Conservation (phyloP, 495 filamentous ascomycete genomes). For the Pseudoneurospora amorphoporcata region DNA sequence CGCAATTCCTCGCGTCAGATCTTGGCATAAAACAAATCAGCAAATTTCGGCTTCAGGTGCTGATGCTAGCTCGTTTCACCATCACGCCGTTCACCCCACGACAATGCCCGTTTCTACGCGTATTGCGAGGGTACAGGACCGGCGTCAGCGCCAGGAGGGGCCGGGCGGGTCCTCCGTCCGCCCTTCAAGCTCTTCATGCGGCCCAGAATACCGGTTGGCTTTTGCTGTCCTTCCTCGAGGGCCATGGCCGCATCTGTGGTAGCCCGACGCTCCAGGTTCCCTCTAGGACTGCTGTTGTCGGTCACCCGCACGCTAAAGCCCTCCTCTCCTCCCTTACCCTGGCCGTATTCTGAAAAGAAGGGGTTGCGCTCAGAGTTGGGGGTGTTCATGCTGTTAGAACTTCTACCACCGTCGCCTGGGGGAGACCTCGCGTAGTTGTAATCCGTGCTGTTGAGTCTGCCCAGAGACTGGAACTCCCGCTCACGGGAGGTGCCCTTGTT, state of each 20-base stretch:
- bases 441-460: constrained; percentile 44
- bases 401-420: constrained; percentile 40
- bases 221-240: constrained; percentile 29
- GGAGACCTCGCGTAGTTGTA: constrained; percentile 32
- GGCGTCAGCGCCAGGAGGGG: constrained; percentile 18
- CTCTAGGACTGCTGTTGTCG: constrained; percentile 45
- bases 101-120: constrained; percentile 3
- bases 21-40: neutral
- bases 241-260: constrained; percentile 52
- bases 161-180: constrained; percentile 29
- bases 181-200: constrained; percentile 84
- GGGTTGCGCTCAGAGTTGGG: constrained; percentile 60
- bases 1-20: neutral
- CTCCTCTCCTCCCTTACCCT: constrained; percentile 29
- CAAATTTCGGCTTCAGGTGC: neutral
- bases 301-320: constrained; percentile 29
- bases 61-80: neutral
- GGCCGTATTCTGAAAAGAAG: constrained; percentile 73
- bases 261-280: constrained; percentile 52
- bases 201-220: constrained; percentile 57
- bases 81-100: constrained; percentile 1
- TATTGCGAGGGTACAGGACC: constrained; percentile 15
- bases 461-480: constrained; percentile 31
- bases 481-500: constrained; percentile 41
- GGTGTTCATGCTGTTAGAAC: constrained; percentile 66